Evolutionary conservation across 2,329 filamentous ascomycete species (phyloP), one percentile per base, ranked within the genome.

Genomic region (Fusarium musae): DNA sequence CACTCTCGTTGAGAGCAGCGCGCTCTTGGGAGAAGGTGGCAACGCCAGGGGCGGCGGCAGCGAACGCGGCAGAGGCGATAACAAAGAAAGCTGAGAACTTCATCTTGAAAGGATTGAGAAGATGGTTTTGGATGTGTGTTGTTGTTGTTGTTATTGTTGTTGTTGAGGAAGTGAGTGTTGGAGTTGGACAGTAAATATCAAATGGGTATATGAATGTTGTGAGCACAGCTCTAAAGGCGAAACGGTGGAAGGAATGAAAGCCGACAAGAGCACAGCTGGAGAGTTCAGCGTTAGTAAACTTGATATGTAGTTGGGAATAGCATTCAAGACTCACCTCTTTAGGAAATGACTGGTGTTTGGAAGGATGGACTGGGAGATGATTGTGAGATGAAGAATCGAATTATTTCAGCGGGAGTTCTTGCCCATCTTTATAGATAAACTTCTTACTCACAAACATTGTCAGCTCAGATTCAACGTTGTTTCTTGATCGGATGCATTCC

Each of bases 61-160:
- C 84, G 69, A 87, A 76, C 70, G 85, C 83, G 73, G 85, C 85
- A 61, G 87, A 81, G 65, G 81, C 80, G 78, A 83, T 80, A 77
- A 82, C 77, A 79, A 88, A 67, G 80, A 88, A 76, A 71, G 82
- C 82, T 58, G 83, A 79, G 80, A 82, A 79, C 84, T 87, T 86
- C 86, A 88, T 88, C 74, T 83, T 87, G 84, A 79, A 63, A 72
- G 17, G 69, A 23, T 57, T 34, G n/a, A 13, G 26, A 30, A 44
- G n/a, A 23, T 44, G 40, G n/a, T 30, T 36, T 16, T 54, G 34
- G 50, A 19, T 34, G 34, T 9, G 42, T 34, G 9, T 39, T 34
- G 12, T 34, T 28, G 12, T 42, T 34, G 10, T 39, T 10, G 16
- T n/a, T n/a, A n/a, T n/a, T 34, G 9, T 39, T 34, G 12, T 19